Evolutionary conservation across 1,139 yeast genomes (phyloP), one percentile per base, ranked within the genome.

Genomic region (Protomyces inundatus): DNA sequence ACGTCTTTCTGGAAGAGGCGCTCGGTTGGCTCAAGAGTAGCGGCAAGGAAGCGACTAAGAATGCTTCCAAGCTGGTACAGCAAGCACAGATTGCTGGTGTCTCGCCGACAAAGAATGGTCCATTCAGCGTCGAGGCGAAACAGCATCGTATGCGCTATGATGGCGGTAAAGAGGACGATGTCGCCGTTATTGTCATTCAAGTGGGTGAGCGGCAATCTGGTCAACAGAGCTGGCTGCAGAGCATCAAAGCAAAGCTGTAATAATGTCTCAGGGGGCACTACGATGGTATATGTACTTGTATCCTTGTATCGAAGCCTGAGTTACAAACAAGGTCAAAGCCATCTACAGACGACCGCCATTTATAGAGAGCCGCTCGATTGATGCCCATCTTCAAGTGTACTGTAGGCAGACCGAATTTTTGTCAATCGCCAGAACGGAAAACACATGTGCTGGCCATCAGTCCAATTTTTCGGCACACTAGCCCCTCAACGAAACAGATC

Each of bases 1-100:
- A 93, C 74, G 83, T 91, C 55, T 81, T 84, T 51, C 80, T 87
- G 0, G 82, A 83, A 62, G 97, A 90, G 72, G 86, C 90, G 63
- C 90, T 85, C 69, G 72, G 81, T 12, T 64, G 72, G 10, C 76
- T 77, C 50, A 53, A 51, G 23, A 16, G 23, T 1, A 40, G 37
- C 23, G 36, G 40, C 40, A 16, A 45, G 12, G 45, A 14, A 12
- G 58, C 30, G 16, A 54, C 54, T 23, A 35, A 54, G 6, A 45
- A 39, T 23, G 64, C 64, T 30, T n/a, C 37, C 32, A 10, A 39
- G 4, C n/a, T 60, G 54, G 55, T 45, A 5, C 45, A 54, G 40
- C 33, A 35, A 12, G 64, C 64, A 3, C 42, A 54, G 32, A 32
- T 33, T 5, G 58, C 58, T 4, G 64, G 64, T 3, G 16, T 51